Base-by-base conservation (phyloP, 768 basidiomycete species). In the Coprinopsis sp. region DNA sequence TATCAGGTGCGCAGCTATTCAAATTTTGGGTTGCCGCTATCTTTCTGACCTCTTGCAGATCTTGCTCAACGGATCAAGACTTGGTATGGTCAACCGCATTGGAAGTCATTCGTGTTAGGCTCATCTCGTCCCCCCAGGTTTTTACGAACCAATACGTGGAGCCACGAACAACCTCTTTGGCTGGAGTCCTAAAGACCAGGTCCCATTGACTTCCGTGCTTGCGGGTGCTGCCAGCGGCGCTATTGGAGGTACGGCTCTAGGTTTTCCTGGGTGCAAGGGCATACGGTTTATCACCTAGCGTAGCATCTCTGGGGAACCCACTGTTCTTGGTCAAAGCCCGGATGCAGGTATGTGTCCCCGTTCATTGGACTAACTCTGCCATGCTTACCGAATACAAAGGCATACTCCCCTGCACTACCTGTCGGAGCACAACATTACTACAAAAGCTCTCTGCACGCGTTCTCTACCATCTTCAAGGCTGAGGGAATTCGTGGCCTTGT, bases 371-470 rank as follows among this genome's bases (percentile, higher is more conserved):
- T 29, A 16, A 44, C 28, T 34, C 5, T 42, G 38, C 44, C 22
- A 36, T 43, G 31, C 37, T 31, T 44, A n/a, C 21, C 16, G 8
- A 31, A 25, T 41, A 25, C 4, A 21, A 47, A 89, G 85, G 96
- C 96, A 23, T 99, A 92, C 67, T 98, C 94, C 1, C 93, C 95
- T 6, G 81, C 84, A 31, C 74, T 97, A 10, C 95, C 96, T 6
- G 91, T 99, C 44, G 96, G 96, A 48, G 77, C 92, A 7, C 96
- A 99, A 59, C 95, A 93, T 63, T 62, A 90, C 56, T 99, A 99
- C 70, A 89, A 84, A 55, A 85, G 65, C 54, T 86, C 89, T 1
- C 80, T 86, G 45, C 73, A 95, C 57, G 96, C 93, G 1, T 66
- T 99, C 14, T 63, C 73, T 0, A 87, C 81, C 0, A 93, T 99